Conservation (phyloP, 495 filamentous ascomycete species). For the Xylaria nigripes region DNA sequence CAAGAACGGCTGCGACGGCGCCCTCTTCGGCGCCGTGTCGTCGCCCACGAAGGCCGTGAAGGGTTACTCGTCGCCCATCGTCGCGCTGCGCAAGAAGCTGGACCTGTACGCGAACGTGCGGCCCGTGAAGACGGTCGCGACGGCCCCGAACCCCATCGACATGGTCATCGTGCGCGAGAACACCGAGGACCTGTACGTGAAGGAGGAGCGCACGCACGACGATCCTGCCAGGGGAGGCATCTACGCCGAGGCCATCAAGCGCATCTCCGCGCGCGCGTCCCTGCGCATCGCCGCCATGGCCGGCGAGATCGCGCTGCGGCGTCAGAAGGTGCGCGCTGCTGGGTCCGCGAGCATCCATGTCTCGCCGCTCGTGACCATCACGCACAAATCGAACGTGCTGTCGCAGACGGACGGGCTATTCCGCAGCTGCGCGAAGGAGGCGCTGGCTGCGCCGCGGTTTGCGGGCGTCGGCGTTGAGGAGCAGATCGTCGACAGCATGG, state of each 20-base stretch:
- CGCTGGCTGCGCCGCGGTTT: constrained; percentile 59
- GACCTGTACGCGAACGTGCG: constrained; percentile 96
- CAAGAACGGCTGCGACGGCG: constrained; percentile 85
- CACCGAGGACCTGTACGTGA: constrained; percentile 98
- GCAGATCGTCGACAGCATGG: constrained; percentile 98
- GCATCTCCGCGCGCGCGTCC: constrained; percentile 78
- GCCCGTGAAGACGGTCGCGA: constrained; percentile 76
- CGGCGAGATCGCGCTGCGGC: constrained; percentile 82
- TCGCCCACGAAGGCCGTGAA: constrained; percentile 81
- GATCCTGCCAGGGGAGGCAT: constrained; percentile 55
- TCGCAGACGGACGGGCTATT: constrained; percentile 96
- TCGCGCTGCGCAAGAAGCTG: constrained; percentile 89
- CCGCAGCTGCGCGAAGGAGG: constrained; percentile 64
- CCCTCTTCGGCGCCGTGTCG: constrained; percentile 92
- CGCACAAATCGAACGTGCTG: constrained; percentile 96
- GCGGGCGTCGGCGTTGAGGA: constrained; percentile 66
- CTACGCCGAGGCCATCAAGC: constrained; percentile 95
- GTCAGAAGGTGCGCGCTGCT: constrained; percentile 65
- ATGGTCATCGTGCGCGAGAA: constrained; percentile 98
- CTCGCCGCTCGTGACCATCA: constrained; percentile 81
- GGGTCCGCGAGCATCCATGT: constrained; percentile 48
- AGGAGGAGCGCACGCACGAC: constrained; percentile 80
- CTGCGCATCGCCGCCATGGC: constrained; percentile 83
- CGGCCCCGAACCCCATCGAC: constrained; percentile 63
- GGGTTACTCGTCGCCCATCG: constrained; percentile 95